Base-by-base conservation (phyloP, 2,329 filamentous ascomycete genomes). In the Fusarium metavorans region DNA sequence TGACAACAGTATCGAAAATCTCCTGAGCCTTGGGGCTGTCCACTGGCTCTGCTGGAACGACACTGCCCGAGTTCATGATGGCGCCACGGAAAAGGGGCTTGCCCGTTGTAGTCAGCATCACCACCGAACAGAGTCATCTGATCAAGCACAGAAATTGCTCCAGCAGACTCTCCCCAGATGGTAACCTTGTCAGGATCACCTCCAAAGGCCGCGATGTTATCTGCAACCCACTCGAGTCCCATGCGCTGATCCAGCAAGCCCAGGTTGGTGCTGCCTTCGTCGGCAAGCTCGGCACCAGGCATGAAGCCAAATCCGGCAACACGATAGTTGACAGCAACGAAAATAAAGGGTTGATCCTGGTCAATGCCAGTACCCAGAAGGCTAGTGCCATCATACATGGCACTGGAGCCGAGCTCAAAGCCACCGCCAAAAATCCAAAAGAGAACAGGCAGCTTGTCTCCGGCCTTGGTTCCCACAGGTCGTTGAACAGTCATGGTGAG, bases 181-280 rank as follows among this genome's bases (percentile, higher is more conserved):
- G 93, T 95, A 7, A 95, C 93, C 80, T 93, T 93, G n/a, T 86
- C 85, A 0, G 93, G 92, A 79, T 96, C 93, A 16, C 94, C 94
- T 11, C 94, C 94, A 79, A 97, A 97, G 0, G 90, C 87, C 1
- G 85, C 90, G 66, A 96, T 94, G 74, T 95, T 94, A 76, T 94
- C 92, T 9, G 92, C 90, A 1, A 94, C 89, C 94, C 94, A 96
- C 79, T 95, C 84, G 8, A 96, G 85, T 0, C 89, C 93, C 73
- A 93, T 86, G 37, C 92, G 87, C 77, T 95, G 93, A 77, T 96
- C 94, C 0, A 93, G 85, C 4, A 94, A 86, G 4, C 94, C 94
- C 5, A 94, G 81, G 78, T 95, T 96, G 4, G 91, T 82, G 3
- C 91, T 88, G 2, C 92, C 92, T 70, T 94, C 92, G 6, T 86